Base-by-base conservation (phyloP, 1,284 basidiomycete species). In the Apiotrichum sp. region DNA sequence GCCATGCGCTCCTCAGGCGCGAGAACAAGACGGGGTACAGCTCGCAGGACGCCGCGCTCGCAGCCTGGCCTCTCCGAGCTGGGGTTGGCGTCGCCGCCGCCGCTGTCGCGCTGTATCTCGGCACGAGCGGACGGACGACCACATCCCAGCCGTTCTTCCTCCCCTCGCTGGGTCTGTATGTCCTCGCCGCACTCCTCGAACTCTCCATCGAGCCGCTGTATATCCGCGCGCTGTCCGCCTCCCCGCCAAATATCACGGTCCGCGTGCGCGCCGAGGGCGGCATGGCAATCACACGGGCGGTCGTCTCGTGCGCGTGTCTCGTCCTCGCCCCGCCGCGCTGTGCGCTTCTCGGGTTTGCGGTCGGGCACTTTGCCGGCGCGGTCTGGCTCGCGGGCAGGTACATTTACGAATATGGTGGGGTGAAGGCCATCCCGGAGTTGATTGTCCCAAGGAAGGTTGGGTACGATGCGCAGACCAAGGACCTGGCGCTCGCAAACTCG, bases 121-220 rank as follows among this genome's bases (percentile, higher is more conserved):
- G 57, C 42, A 69, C 77, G 35, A 80, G 84, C 1, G 78, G 81
- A 1, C 56, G 65, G n/a, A 78, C 80, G 44, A 83, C 84, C 6
- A 77, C 74, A 29, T 64, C 65, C 14, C 89, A 93, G 69, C 79
- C 84, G 0, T 71, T 82, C 65, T 93, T 93, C 70, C 65, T 74
- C 46, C 62, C 76, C 22, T 83, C 88, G 1, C 81, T 93, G 10
- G 65, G 71, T 1, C 72, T 88, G 6, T 95, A 96, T 73, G 84
- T 84, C 11, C 16, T 83, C 5, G 84, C 89, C 0, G 86, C 89
- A 1, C 65, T 90, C 33, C 63, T 83, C 50, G 93, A 96, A 71
- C 80, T 96, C 43, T 65, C 84, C 52, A 84, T 86, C 43, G 93
- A 96, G 71, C 91, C 91, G 4, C 81, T 87, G 75, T 88, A 93